phyloP scores from a whole-genome alignment of 2,329 filamentous ascomycete species.

The Pseudogymnoascus sp. region DNA sequence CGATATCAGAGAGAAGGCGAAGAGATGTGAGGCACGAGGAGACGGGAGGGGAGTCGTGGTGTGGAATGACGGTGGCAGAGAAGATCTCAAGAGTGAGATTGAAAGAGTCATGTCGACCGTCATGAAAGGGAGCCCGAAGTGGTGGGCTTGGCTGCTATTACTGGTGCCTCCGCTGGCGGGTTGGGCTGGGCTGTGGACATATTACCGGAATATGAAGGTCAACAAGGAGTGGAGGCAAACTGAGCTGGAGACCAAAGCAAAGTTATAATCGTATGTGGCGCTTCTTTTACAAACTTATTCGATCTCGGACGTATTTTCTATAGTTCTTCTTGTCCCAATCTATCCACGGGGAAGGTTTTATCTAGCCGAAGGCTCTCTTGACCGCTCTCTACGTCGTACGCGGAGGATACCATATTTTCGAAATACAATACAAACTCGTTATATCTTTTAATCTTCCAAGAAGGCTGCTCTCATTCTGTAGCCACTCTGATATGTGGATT shows the following conservation, averaged over 20 bases:
- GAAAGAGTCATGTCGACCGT: conserved; percentile 58
- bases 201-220: conserved; percentile 63
- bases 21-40: conserved; percentile 60
- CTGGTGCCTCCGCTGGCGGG: conserved; percentile 70
- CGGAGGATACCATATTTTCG: background rate
- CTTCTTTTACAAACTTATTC: background rate
- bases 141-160: conserved; percentile 67
- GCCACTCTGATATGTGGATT: background rate
- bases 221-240: conserved; percentile 63
- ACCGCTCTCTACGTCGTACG: background rate
- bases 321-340: background rate
- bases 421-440: background rate
- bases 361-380: background rate
- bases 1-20: conserved; percentile 77
- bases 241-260: conserved; percentile 52
- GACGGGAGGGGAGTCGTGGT: conserved; percentile 67
- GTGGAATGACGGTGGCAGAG: conserved; percentile 78
- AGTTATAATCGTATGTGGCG: conserved; percentile 34
- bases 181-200: conserved; percentile 60
- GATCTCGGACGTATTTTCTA: background rate
- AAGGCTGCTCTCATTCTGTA: background rate
- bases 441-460: background rate
- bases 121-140: conserved; percentile 43
- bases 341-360: background rate
- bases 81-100: conserved; percentile 62